These are phyloP conservation scores for Penicillium chermesinum DNA, from an alignment of 495 filamentous ascomycete genomes.

Conservation along the genomic window DNA sequence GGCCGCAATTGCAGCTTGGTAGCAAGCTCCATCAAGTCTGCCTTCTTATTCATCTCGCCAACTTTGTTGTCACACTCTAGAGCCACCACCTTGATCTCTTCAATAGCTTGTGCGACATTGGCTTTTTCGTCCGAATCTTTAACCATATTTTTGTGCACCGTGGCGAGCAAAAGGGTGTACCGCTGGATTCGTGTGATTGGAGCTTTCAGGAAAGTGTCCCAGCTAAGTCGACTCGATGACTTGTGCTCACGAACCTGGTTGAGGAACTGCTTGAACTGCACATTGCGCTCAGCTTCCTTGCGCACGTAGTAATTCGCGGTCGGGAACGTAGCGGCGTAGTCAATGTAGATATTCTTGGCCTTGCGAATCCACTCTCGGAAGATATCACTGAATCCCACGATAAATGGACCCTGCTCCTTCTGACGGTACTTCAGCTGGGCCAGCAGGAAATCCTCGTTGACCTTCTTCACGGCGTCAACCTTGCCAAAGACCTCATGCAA, in stretches of 20 bases:
- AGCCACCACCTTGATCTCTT: constrained; percentile 92
- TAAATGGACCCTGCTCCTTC: constrained; percentile 92
- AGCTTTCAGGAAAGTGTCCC: constrained; percentile 90
- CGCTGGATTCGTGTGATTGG: constrained; percentile 91
- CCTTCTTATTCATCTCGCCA: constrained; percentile 88
- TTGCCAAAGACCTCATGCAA: constrained; percentile 83
- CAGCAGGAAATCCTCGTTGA: constrained; percentile 91
- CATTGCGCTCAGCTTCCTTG: constrained; percentile 78
- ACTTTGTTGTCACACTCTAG: constrained; percentile 90
- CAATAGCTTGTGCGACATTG: constrained; percentile 79
- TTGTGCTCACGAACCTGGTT: constrained; percentile 73
- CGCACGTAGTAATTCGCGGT: constrained; percentile 77
- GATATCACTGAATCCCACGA: constrained; percentile 91
- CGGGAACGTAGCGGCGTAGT: constrained; percentile 85
- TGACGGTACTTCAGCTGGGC: constrained; percentile 96
- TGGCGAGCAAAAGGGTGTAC: constrained; percentile 77
- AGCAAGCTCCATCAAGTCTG: constrained; percentile 81
- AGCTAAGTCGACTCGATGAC: constrained; percentile 78
- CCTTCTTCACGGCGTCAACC: constrained; percentile 80
- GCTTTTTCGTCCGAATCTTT: constrained; percentile 85
- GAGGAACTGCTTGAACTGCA: constrained; percentile 81
- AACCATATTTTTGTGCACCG: constrained; percentile 77
- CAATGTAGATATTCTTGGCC: constrained; percentile 81
- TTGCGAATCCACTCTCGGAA: constrained; percentile 99
- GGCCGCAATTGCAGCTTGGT: constrained; percentile 76